Percentiles rank a stretch among this genome's conserved stretches.
Conservation (phyloP, 169 alveolate species). For the Perkinsus olseni region DNA sequence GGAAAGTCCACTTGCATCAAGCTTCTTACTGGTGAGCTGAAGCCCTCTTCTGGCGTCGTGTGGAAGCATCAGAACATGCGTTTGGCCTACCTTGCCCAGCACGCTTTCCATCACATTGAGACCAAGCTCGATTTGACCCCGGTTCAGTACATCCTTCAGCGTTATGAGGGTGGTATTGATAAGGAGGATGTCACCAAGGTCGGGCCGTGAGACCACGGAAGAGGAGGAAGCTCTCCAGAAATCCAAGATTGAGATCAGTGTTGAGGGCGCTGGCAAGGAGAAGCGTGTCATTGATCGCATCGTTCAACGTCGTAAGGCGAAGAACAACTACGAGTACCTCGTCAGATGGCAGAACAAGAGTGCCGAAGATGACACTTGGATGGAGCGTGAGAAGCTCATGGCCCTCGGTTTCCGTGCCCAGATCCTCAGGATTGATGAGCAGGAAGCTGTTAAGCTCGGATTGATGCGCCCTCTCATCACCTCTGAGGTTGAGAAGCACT, state of each 20-base stretch:
- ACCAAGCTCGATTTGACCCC: conserved; percentile 29
- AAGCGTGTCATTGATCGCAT: conserved; percentile 27
- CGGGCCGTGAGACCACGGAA: conserved; percentile 23
- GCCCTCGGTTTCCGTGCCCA: conserved; percentile 1
- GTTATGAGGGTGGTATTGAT: conserved; percentile 34
- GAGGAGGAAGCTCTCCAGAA: conserved; percentile 32
- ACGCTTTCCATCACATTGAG: conserved; percentile 40
- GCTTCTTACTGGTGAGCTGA: conserved; percentile 34
- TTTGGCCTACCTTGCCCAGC: conserved; percentile 37
- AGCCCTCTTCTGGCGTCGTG: conserved; percentile 20
- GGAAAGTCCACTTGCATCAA: conserved; percentile 38
- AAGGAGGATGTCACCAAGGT: conserved; percentile 25
- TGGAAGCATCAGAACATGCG: conserved; percentile 32
- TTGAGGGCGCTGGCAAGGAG: conserved; percentile 25
- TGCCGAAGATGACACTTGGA: conserved; percentile 4
- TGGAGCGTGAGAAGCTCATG: neutral
- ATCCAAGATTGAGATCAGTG: conserved; percentile 25
- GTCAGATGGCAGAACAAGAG: conserved; percentile 10
- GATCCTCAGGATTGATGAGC: conserved; percentile 17
- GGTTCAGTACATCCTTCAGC: conserved; percentile 35
- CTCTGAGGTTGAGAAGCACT: conserved; percentile 35
- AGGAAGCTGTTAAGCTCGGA: conserved; percentile 35
- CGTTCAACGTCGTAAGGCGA: conserved; percentile 32
- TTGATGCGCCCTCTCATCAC: conserved; percentile 33
- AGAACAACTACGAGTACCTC: conserved; percentile 31